Conservation (phyloP, 352 stramenopile genomes). For the Globisporangium orthogonon region DNA sequence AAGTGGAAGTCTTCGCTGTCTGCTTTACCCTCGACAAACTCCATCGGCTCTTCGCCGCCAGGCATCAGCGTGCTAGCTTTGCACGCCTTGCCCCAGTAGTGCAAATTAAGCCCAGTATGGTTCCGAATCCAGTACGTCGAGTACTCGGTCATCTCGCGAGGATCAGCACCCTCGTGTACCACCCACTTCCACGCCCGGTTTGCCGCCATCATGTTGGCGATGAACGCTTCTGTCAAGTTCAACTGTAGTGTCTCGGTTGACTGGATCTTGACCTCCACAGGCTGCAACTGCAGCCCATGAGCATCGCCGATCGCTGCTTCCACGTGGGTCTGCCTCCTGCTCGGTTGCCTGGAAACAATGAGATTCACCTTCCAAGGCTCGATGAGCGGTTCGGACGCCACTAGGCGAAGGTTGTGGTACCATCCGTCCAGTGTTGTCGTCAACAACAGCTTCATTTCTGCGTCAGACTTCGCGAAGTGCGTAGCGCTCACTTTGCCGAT, state of each 20-base stretch:
- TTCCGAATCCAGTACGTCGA: constrained; percentile 87
- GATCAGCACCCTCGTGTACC: constrained; percentile 54
- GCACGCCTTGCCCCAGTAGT: constrained; percentile 65
- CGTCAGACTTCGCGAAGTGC: constrained; percentile 24
- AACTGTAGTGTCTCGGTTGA: constrained; percentile 61
- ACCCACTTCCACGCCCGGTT: constrained; percentile 78
- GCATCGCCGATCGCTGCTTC: background rate
- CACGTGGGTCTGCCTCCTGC: no score
- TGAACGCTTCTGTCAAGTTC: constrained; percentile 78
- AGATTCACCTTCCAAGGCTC: constrained; percentile 70
- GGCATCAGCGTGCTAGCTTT: constrained; percentile 40
- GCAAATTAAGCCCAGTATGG: constrained; percentile 69
- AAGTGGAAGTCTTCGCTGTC: constrained; percentile 2
- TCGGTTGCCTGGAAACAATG: constrained; percentile 24
- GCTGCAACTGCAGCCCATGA: constrained; percentile 15
- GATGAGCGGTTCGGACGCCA: constrained; percentile 73
- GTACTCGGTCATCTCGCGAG: constrained; percentile 71
- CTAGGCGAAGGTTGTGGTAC: constrained; percentile 82
- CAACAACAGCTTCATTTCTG: constrained; percentile 25
- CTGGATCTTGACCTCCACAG: constrained; percentile 55
- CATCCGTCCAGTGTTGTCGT: constrained; percentile 57
- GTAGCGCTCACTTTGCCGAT: constrained; percentile 31
- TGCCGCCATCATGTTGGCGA: constrained; percentile 72
- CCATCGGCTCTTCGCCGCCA: constrained; percentile 58
- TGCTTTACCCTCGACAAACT: constrained; percentile 29